Base-by-base conservation (phyloP, 345 rosid species). In the Euphorbia tirucalli region DNA sequence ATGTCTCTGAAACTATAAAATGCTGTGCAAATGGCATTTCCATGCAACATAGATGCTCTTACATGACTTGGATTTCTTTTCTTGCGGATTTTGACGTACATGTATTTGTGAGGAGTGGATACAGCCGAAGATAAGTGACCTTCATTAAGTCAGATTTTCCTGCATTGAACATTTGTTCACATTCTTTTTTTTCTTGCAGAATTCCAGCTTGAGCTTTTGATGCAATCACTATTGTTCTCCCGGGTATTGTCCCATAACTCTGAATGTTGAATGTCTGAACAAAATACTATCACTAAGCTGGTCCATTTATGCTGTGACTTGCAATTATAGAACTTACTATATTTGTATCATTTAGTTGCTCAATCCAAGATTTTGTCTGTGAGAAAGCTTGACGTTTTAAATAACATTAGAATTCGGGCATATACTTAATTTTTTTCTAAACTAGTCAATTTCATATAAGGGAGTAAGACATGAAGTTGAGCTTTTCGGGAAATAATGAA, bases 221-320 rank as follows among this genome's bases (percentile, higher is more conserved):
- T 95, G 97, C 99, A 95, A 78, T 90, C 98, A 41, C 94, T 95
- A 70, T 77, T 81, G 70, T 95, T 95, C 85, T 92, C 99, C 70
- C 92, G 99, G 88, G 99, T 95, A 88, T 60, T 75, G 56, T 75
- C 66, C 77, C 37, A 27, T 77, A 39, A 58, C 46, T 71, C 79
- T 67, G 65, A 50, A 55, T 61, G 43, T 52, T 72, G 50, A 75
- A 59, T 54, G 62, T 67, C 55, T 55, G n/a, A 66, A 61, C 71
- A n/a, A 59, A 61, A 57, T 80, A 22, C 50, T 73, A 50, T 71
- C 55, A 48, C 57, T 66, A 66, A 61, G 56, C 66, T 78, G 37
- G 24, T 78, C 67, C 43, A 60, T 70, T 56, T 59, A 48, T 66
- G 37, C 35, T 28, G 22, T 11, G 25, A 31, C 2, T 18, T 48